Conservation (phyloP, 257 asterid genomes). For the Cordia subcordata region DNA sequence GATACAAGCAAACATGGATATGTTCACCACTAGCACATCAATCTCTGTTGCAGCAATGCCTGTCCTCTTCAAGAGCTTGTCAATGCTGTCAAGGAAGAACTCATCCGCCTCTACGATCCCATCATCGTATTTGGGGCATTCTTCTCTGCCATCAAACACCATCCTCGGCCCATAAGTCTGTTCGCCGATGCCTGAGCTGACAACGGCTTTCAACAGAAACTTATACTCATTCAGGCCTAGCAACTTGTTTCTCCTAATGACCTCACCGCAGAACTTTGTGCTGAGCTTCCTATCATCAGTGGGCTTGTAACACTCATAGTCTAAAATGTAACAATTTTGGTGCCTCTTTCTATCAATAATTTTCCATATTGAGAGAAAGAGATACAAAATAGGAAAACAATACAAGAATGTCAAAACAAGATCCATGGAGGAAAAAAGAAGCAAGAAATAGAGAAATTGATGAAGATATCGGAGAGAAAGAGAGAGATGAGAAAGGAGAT, state of each 20-base stretch:
- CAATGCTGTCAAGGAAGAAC: conserved; percentile 49
- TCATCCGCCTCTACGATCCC: conserved; percentile 71
- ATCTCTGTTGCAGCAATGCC: conserved; percentile 47
- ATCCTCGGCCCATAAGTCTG: conserved; percentile 75
- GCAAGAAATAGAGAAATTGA: not conserved
- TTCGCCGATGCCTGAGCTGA: conserved; percentile 90
- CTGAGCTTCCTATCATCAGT: conserved; percentile 45
- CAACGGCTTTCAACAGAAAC: conserved; percentile 70
- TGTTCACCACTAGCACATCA: conserved; percentile 70
- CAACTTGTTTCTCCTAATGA: conserved; percentile 63
- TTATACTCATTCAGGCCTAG: conserved; percentile 70
- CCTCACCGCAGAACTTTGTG: conserved; percentile 54
- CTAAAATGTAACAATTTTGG: conserved; percentile 61
- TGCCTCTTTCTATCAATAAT: conserved; percentile 26
- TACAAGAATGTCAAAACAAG: conserved; percentile 19
- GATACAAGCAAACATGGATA: conserved; percentile 58
- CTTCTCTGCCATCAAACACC: conserved; percentile 63
- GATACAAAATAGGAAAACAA: conserved; percentile 37
- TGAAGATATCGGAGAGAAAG: not conserved
- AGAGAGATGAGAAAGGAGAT: not conserved
- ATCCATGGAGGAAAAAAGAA: conserved; percentile 36
- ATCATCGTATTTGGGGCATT: conserved; percentile 46
- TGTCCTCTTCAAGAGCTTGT: conserved; percentile 33
- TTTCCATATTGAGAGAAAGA: conserved; percentile 25
- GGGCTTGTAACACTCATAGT: conserved; percentile 69